Evolutionary conservation across 805 yeast genomes (phyloP).

Genomic region (Sugiyamaella smithiae): DNA sequence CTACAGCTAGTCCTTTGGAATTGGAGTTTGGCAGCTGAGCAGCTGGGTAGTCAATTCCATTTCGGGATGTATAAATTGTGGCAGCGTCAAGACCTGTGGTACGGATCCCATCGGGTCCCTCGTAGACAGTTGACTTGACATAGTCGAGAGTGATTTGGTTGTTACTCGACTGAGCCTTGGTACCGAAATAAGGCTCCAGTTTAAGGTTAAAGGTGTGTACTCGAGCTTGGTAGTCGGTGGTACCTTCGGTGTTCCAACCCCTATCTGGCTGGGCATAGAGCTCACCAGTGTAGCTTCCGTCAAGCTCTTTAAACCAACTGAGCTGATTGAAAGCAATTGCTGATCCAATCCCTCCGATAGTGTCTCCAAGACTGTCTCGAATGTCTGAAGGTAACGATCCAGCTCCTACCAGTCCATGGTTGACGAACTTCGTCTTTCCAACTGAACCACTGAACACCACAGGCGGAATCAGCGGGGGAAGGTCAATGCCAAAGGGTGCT

Average conservation of each 20-base stretch:
- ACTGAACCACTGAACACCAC: not conserved
- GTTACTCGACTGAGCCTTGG: slow-evolving; percentile 3
- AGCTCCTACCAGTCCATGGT: slow-evolving; percentile 22
- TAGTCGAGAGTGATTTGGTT: slow-evolving; percentile 15
- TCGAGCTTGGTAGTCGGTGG: slow-evolving; percentile 18
- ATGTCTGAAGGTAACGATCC: slow-evolving; percentile 18
- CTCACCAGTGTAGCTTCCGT: slow-evolving; percentile 17
- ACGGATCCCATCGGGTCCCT: slow-evolving; percentile 17
- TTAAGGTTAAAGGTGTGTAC: slow-evolving; percentile 14
- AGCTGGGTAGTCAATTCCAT: slow-evolving; percentile 18
- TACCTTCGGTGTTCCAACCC: slow-evolving; percentile 21
- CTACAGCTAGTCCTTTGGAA: slow-evolving; percentile 11
- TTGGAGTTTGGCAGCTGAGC: slow-evolving; percentile 9
- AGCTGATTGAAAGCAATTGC: slow-evolving; percentile 18
- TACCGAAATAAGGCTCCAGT: slow-evolving; percentile 18
- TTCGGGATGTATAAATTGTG: slow-evolving; percentile 8
- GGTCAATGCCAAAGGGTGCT: not conserved
- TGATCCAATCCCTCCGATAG: slow-evolving; percentile 23
- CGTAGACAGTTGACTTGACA: slow-evolving; percentile 7
- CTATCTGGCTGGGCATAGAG: slow-evolving; percentile 22
- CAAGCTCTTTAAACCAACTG: slow-evolving; percentile 8
- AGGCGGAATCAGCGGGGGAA: not conserved
- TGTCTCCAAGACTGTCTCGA: slow-evolving; percentile 18
- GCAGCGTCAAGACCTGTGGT: slow-evolving; percentile 21
- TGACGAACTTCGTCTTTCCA: slow-evolving; percentile 10